phyloP scores from a whole-genome alignment of 1,284 basidiomycete species.

The Ustilago cynodontis region DNA sequence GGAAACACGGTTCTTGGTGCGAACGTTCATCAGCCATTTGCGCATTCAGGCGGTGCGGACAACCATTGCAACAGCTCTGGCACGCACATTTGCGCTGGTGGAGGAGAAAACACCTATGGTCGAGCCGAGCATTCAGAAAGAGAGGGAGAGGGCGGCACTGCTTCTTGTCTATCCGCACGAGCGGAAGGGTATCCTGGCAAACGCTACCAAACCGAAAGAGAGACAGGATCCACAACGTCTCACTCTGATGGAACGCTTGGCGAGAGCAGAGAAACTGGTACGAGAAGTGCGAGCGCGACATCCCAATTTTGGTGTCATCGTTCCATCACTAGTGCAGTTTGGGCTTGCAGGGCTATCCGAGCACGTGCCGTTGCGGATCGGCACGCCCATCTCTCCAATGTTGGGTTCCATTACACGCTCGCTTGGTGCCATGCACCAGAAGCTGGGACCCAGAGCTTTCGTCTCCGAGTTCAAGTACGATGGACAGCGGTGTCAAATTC shows the following conservation, averaged over 20 bases:
- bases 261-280: constrained; percentile 72
- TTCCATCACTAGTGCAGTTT: constrained; percentile 74
- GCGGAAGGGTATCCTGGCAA: constrained; percentile 59
- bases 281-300: constrained; percentile 83
- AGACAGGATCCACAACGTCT: constrained; percentile 62
- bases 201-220: constrained; percentile 67
- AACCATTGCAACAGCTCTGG: constrained; percentile 84
- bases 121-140: constrained; percentile 16
- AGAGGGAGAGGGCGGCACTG: constrained; percentile 31
- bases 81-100: constrained; percentile 80
- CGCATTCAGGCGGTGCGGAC: constrained; percentile 85
- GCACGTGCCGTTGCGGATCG: constrained; percentile 80
- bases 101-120: constrained; percentile 15
- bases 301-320: constrained; percentile 86
- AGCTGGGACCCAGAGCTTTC: constrained; percentile 72
- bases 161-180: constrained; percentile 43
- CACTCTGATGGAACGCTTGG: constrained; percentile 59
- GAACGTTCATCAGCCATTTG: constrained; percentile 84
- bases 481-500: constrained; percentile 87
- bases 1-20: constrained; percentile 84
- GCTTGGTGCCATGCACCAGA: constrained; percentile 83
- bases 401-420: constrained; percentile 78
- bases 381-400: constrained; percentile 73
- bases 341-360: constrained; percentile 63
- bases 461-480: constrained; percentile 82